Evolutionary conservation across 2,329 filamentous ascomycete species (phyloP), one percentile per base, ranked within the genome.

Genomic region (Geosmithia morbida): DNA sequence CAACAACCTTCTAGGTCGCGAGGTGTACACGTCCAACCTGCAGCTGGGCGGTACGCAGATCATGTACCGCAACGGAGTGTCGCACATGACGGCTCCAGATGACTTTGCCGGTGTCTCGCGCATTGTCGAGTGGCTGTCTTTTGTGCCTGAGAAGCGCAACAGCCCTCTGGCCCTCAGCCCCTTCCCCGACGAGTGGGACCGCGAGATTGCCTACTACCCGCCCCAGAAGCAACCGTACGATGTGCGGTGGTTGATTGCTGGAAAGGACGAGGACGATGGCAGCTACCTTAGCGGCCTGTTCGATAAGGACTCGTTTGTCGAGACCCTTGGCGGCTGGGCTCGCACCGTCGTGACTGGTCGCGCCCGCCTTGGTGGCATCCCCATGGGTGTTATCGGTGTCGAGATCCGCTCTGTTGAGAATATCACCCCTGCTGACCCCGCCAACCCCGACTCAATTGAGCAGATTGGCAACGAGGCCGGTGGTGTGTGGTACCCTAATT

Each of bases 1-100:
- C 65, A 98, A 98, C 80, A 98, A 97, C 72, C 75, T 98, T 58
- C 81, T 98, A 51, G 92, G 92, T 59, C 88, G 94, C 56, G 92
- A 98, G 68, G 90, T 98, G 29, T 98, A 98, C 72, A 96, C 92
- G 20, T 97, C 92, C 51, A 98, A 98, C 77, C 70, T 98, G 61
- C 92, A 98, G 74, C 87, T 98, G 54, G 92, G 92, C 81, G 92
- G 92, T 57, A 98, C 92, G n/a, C 92, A 98, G 69, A 98, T 98
- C 77, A 98, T 98, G 92, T 97, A 98, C 80, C 89, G 87, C 71
- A 98, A 98, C 65, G 92, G 92, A 79, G 92, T 98, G 41, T 97
- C 92, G 19, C 92, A 98, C 73, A 90, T 97, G 86, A 96, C 90
- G 55, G 92, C 92, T 59, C 85, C 84, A 56, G 90, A 98, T 60